phyloP scores from a whole-genome alignment of 2,329 filamentous ascomycete genomes.

The Aspergillus proliferans region DNA sequence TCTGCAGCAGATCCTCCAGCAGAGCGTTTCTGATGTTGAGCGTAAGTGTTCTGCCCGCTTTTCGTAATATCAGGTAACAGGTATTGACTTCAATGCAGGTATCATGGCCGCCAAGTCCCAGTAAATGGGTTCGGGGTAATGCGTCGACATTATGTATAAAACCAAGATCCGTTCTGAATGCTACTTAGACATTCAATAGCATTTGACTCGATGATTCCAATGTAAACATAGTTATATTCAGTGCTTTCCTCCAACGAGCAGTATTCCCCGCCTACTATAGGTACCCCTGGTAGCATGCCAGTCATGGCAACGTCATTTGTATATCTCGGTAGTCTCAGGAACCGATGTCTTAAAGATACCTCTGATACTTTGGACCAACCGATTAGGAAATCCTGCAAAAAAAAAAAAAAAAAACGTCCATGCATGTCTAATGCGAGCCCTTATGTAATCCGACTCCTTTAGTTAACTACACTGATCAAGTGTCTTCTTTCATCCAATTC shows the following conservation, averaged over 20 bases:
- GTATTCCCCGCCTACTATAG: too few species aligned
- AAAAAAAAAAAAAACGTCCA: too few species aligned
- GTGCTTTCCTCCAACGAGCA: not conserved
- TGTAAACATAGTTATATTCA: not conserved
- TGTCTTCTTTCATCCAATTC: too few species aligned
- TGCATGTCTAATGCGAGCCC: too few species aligned
- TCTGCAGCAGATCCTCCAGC: slow-evolving; percentile 94
- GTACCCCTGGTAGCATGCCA: too few species aligned
- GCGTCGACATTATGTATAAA: slow-evolving; percentile 36
- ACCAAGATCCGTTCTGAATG: slow-evolving; percentile 30
- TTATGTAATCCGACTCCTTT: too few species aligned
- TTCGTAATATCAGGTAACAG: not conserved
- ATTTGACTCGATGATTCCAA: slow-evolving; percentile 5
- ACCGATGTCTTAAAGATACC: too few species aligned
- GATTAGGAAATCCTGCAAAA: too few species aligned
- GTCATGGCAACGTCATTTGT: too few species aligned
- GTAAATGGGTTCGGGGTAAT: slow-evolving; percentile 28
- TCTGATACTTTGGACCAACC: too few species aligned
- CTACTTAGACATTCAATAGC: slow-evolving; percentile 33
- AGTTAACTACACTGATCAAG: too few species aligned
- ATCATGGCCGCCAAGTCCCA: slow-evolving; percentile 36
- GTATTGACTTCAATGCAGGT: slow-evolving; percentile 20
- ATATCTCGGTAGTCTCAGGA: too few species aligned
- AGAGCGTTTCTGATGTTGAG: slow-evolving; percentile 94
- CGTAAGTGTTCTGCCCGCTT: slow-evolving; percentile 52